Evolutionary conservation across 2,329 filamentous ascomycete genomes (phyloP).

Genomic region (Diplodia sapinea): DNA sequence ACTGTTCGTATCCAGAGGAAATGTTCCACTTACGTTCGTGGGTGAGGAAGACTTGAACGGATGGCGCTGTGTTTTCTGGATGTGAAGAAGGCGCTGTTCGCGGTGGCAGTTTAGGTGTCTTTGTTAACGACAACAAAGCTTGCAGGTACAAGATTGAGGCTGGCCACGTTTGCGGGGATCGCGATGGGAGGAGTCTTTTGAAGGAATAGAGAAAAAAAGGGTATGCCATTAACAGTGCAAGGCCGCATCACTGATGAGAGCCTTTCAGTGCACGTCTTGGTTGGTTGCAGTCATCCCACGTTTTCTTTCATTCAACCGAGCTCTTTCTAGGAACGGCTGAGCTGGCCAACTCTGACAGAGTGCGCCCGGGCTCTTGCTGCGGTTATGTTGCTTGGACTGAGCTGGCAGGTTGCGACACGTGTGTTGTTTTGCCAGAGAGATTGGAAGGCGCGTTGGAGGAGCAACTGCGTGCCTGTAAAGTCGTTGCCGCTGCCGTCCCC

Average conservation of each 20-base stretch:
- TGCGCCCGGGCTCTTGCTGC: neutral
- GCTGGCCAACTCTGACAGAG: neutral
- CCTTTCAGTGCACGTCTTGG: neutral
- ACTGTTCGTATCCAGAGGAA: no score
- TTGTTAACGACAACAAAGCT: slow-evolving; percentile 14
- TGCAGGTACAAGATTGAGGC: neutral
- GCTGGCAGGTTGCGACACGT: slow-evolving; percentile 3
- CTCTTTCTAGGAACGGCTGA: neutral
- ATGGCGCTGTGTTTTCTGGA: neutral
- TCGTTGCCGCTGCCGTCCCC: neutral
- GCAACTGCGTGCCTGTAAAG: neutral
- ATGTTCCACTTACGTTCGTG: neutral
- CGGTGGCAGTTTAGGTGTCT: neutral
- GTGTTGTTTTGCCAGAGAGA: neutral
- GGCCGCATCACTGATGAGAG: neutral
- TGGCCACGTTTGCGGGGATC: neutral
- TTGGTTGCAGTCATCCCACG: neutral
- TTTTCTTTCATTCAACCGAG: neutral
- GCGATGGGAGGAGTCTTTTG: neutral
- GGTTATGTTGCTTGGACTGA: neutral
- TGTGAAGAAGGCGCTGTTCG: slow-evolving; percentile 4
- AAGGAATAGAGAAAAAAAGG: no score
- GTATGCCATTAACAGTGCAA: neutral
- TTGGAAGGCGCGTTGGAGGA: slow-evolving; percentile 5
- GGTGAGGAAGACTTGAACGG: neutral